Evolutionary conservation across 192 early-diverging fungal genomes (phyloP), one percentile per base, ranked within the genome.

Genomic region (Lobulomyces angularis): DNA sequence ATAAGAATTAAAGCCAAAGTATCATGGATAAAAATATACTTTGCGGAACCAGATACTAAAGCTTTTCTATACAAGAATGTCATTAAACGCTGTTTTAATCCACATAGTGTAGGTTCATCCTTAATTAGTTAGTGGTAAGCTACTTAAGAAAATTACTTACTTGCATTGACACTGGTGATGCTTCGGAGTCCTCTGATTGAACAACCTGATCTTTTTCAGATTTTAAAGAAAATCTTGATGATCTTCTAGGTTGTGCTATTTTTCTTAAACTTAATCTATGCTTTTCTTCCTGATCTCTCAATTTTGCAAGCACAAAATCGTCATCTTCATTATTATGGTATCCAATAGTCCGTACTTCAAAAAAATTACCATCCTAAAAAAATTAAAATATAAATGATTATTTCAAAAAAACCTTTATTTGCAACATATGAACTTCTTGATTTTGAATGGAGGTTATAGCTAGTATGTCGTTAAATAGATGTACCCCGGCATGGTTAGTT

Each of bases 361-460:
- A 47, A 30, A 83, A 60, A 17, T 43, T 60, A 3, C 79, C 78
- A 31, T 56, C 53, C 23, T 74, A 79, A 40, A 11, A 30, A 27
- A 24, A 35, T 24, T 27, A 14, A 8, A 33, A 0, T 18, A 12
- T 18, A 17, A 39, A 39, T 9, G 11, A 9, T 17, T 19, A 12
- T 19, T 41, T 14, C 9, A 7, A 48, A 30, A 43, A 14, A 24
- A 82, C 79, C 62, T 58, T 69, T 33, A 81, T 61, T 29, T 75
- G 65, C 18, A 72, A 52, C 16, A 84, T 57, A 44, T 80, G 66
- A 32, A 82, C 80, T 23, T 61, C 59, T 34, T 85, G 82, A 39
- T 82, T 58, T 46, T 82, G 73, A n/a, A 82, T 65, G 14, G 77
- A 71, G 43, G 78, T 71, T 32, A 85, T 67, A 11, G 63, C 77